Evolutionary conservation across 2,329 filamentous ascomycete genomes (phyloP), one percentile per base, ranked within the genome.

Genomic region (Malbranchea zuffiana): DNA sequence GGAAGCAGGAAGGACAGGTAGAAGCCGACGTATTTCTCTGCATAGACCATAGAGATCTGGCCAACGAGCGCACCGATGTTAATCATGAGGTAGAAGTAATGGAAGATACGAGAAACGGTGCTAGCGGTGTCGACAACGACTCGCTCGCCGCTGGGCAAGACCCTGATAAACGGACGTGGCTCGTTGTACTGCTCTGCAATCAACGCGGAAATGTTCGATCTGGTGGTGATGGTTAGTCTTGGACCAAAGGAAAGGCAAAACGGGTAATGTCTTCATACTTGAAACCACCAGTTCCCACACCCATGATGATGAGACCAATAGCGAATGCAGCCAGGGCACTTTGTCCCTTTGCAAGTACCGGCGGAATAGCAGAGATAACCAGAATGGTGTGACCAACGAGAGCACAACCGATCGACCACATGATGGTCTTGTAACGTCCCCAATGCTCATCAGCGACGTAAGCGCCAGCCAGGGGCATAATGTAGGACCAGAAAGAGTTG

Each of bases 211-310:
- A 87, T 80, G 52, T 87, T 87, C 45, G 78, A 74, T 31, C 44
- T 46, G 20, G 6, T 13, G 11, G 1, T 15, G 6, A 4, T 10
- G 4, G 29, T 43, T 28, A 43, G 41, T 11, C 6, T 6, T 27
- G 3, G 24, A 11, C 10, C n/a, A 8, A 21, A 7, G 19, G 4
- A 10, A 12, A 12, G n/a, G 3, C 16, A 5, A 28, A 11, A 11
- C 18, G 29, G 5, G 15, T 5, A 3, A 21, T 12, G 5, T 29
- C 10, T 15, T 12, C 44, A 35, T 39, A 46, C 66, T 87, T 88
- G 72, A 87, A 85, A 50, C 82, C 80, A 44, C 82, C 82, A 1
- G 80, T 83, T 28, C 82, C 82, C 19, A 83, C 57, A n/a, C 79
- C 80, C 52, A 85, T 72, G 51, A 85, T 69, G 29, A 82, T 57